Percentiles rank a stretch among this genome's conserved stretches.
phyloP scores from a whole-genome alignment of 768 basidiomycete species.

The Cystobasidium tubakii region DNA sequence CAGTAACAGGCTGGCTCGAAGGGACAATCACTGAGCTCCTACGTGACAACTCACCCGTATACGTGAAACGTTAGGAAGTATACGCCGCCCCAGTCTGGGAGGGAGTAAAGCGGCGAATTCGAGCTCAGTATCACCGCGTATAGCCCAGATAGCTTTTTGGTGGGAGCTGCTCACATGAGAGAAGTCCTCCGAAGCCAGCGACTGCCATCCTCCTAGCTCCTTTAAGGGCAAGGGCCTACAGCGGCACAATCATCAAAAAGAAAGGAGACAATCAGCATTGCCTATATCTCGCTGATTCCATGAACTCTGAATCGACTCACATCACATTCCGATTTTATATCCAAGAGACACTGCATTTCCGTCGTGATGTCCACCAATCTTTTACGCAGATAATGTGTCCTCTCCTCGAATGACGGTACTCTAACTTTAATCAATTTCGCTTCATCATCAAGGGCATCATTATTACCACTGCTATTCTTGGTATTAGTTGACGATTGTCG shows the following conservation, averaged over 20 bases:
- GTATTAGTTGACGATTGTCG: not conserved
- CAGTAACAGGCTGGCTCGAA: not conserved
- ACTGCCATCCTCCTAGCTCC: conserved; percentile 22
- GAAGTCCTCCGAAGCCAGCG: conserved; percentile 27
- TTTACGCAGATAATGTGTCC: conserved; percentile 3
- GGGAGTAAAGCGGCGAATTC: too few species aligned
- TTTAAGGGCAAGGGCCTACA: not conserved
- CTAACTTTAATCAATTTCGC: conserved; percentile 1
- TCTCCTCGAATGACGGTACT: conserved; percentile 26
- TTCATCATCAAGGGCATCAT: not conserved
- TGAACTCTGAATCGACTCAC: not conserved
- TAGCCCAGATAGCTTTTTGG: not conserved
- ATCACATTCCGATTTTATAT: conserved; percentile 33
- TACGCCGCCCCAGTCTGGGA: conserved; percentile 25
- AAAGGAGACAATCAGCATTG: too few species aligned
- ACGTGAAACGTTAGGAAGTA: conserved; percentile 13
- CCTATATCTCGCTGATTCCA: too few species aligned
- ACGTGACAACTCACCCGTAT: not conserved
- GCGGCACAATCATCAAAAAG: not conserved
- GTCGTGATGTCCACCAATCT: conserved; percentile 5
- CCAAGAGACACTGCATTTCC: conserved; percentile 28
- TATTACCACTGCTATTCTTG: too few species aligned
- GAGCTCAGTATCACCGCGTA: too few species aligned
- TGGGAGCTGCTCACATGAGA: not conserved
- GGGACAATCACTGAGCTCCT: too few species aligned